Base-by-base conservation (phyloP, 2,329 filamentous ascomycete species). In the Fusarium sp. region DNA sequence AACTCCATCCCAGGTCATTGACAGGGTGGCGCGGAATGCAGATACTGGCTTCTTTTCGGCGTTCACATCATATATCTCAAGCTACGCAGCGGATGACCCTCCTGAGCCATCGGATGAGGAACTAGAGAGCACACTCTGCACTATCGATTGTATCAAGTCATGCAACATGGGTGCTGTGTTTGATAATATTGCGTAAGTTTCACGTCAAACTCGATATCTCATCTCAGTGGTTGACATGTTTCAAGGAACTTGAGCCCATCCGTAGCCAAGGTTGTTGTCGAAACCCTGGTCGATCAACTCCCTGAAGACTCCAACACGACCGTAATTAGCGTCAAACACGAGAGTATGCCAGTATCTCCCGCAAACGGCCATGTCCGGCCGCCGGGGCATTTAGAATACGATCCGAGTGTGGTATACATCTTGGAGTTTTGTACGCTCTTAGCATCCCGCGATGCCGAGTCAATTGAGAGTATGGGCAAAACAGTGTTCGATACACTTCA, bases 81-180 rank as follows among this genome's bases (percentile, higher is more conserved):
- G 94, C 75, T 98, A 99, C 74, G 95, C 96, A 38, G 96, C 95
- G 10, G 95, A 98, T 75, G 95, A 99, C 72, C 95, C 95, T 11
- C 95, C 95, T 0, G 95, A 99, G 78, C 95, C 95, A 3, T 98
- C 95, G 2, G 93, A 98, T 65, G 94, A 98, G 74, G 95, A 99
- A 75, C 83, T 99, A 28, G 95, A 99, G 72, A 97, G 95, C 73
- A 98, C 95, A 0, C 81, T 99, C 9, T 95, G 91, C 73, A 94
- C 95, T 1, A 91, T 97, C 3, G 95, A 98, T 74, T 99, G 94
- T 71, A 88, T 99, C 38, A 94, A 91, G 68, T 90, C 92, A 40
- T 99, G 95, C 74, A 88, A 90, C 52, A 90, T 98, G 72, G 88
- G 89, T 56, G 87, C 91, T 61, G 88, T 98, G 4, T 88, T 98